Evolutionary conservation across 768 basidiomycete species (phyloP), one percentile per base, ranked within the genome.

Genomic region (Leccinum imitatum): DNA sequence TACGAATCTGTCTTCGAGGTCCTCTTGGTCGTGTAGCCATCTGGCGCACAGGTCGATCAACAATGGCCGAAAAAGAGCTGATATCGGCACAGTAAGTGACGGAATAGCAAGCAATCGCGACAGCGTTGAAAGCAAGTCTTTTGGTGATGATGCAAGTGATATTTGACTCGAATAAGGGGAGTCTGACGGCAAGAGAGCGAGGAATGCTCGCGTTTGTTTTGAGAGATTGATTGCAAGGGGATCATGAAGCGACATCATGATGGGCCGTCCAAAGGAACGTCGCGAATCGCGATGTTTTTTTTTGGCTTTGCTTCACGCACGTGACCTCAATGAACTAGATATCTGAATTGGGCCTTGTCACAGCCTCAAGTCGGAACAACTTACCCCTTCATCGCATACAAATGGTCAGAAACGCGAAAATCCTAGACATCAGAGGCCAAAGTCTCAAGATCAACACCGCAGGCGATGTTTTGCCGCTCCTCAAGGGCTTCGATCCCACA

Each of bases 11-110:
- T 82, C 80, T 57, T 84, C 80, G 23, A 77, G 65, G 59, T 79
- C 75, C 46, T 80, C 73, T 39, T 78, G 66, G 19, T 78, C 75
- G n/a, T 87, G 77, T 46, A 95, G 69, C 93, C 93, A 97, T 67
- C 90, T 75, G 4, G 90, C 90, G 67, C 87, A 87, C 25, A 98
- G 75, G 72, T 96, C 91, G 27, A 89, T 66, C 41, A 93, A 71
- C 55, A 98, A 73, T 4, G 95, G 95, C 61, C 89, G 78, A 75
- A 90, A 98, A 11, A 82, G 63, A 6, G 76, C 78, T 19, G 89
- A 84, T 60, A 98, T 78, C 13, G 77, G 67, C 31, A 81, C 67
- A 0, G 93, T 93, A 47, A 88, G 79, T 11, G 84, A 79, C 9
- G 90, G 87, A 17, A 78, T 69, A 0, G 83, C 76, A 14, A 94